A percentile compares a stretch with the other conserved stretches of the same genome.
Conservation (phyloP, 345 rosid genomes). For the Nasturtium officinale region DNA sequence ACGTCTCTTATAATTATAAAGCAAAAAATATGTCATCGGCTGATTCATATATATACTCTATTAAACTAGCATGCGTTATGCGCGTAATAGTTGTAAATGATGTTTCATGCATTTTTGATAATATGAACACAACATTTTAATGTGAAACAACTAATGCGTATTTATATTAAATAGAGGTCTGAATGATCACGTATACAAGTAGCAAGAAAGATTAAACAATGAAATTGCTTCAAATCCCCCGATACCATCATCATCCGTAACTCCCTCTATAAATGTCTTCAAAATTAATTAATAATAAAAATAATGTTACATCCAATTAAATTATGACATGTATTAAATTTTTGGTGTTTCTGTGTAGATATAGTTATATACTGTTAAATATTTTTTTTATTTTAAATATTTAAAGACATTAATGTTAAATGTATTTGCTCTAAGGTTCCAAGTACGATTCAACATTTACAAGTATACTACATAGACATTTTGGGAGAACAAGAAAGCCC, state of each 20-base stretch:
- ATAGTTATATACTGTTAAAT: no score
- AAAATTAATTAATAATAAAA: no score
- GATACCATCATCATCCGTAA: no score
- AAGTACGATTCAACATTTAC: slow-evolving; percentile 25
- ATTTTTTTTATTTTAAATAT: no score
- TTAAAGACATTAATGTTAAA: no score
- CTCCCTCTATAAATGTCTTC: no score
- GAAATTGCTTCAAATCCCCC: slow-evolving; percentile 10
- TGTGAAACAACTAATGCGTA: neutral
- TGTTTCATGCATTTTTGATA: neutral
- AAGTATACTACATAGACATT: slow-evolving; percentile 10
- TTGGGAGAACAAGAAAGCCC: neutral
- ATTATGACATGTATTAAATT: no score
- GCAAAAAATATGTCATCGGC: neutral
- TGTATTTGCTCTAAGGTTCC: no score
- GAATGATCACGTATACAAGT: neutral
- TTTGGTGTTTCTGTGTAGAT: no score
- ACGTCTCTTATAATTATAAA: neutral
- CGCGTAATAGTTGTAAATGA: neutral
- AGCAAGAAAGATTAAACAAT: neutral
- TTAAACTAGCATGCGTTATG: no score
- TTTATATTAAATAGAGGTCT: neutral
- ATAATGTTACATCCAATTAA: no score
- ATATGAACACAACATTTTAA: neutral
- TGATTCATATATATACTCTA: neutral